Evolutionary conservation across 2,329 filamentous ascomycete genomes (phyloP).

Genomic region (Aureobasidium pullulans): DNA sequence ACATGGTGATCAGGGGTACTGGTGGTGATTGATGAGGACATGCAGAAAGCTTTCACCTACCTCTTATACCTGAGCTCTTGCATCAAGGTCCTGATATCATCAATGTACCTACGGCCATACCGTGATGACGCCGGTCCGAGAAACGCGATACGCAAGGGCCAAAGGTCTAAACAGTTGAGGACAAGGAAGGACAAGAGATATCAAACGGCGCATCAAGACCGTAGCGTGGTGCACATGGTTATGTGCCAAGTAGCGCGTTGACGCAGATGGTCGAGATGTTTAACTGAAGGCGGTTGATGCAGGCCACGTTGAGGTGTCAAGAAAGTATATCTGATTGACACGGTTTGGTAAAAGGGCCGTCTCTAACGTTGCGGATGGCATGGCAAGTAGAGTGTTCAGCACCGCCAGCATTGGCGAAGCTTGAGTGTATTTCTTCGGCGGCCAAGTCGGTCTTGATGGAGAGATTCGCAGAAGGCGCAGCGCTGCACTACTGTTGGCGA

Average conservation of each 20-base stretch:
- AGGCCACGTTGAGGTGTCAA: neutral
- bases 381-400: neutral
- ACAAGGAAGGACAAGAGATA: neutral
- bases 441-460: constrained; percentile 2
- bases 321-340: neutral
- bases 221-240: neutral
- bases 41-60: neutral
- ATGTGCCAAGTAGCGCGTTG: neutral
- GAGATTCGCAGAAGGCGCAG: neutral
- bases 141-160: neutral
- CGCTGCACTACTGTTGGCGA: neutral
- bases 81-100: neutral
- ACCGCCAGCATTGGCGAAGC: neutral
- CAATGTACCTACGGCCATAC: neutral
- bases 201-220: neutral
- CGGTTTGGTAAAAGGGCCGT: neutral
- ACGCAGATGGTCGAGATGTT: neutral
- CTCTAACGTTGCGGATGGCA: neutral
- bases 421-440: neutral
- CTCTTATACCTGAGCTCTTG: neutral
- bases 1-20: neutral
- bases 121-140: neutral
- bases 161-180: neutral
- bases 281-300: neutral
- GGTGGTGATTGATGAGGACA: neutral